phyloP scores from a whole-genome alignment of 441 rosid genomes.

The Euphorbia schlechtendalii region DNA sequence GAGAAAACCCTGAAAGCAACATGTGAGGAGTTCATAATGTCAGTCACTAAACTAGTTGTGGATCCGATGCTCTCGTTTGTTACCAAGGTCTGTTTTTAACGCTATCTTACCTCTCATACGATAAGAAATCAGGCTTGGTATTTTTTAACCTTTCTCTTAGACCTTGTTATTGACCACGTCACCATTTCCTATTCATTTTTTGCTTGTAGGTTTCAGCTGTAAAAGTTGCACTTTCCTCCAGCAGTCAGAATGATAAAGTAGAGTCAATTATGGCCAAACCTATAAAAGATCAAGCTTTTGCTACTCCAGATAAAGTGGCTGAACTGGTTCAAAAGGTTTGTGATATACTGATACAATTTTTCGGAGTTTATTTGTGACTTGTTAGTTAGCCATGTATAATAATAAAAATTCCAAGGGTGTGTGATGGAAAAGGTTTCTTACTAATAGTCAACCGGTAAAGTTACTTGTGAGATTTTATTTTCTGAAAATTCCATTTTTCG shows the following conservation, averaged over 20 bases:
- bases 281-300: conserved; percentile 91
- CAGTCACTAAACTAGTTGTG: conserved; percentile 84
- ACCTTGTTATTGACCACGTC: not conserved
- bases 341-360: no score
- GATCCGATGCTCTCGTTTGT: conserved; percentile 97
- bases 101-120: no score
- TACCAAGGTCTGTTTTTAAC: conserved; percentile 54
- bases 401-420: no score
- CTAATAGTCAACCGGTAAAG: not conserved
- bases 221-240: conserved; percentile 65
- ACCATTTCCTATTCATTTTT: conserved; percentile 10
- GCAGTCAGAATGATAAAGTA: conserved; percentile 51
- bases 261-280: conserved; percentile 80
- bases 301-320: conserved; percentile 89
- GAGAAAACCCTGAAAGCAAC: conserved; percentile 92
- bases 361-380: not conserved
- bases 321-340: conserved; percentile 91
- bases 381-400: not conserved
- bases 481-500: not conserved
- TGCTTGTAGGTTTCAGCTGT: conserved; percentile 74
- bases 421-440: not conserved
- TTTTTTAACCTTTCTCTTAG: not conserved
- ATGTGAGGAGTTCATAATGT: conserved; percentile 98
- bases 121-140: not conserved
- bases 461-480: not conserved